Percentiles rank a stretch among this genome's conserved stretches.
phyloP scores from a whole-genome alignment of 352 stramenopile species.

The Phytophthora tubulina region DNA sequence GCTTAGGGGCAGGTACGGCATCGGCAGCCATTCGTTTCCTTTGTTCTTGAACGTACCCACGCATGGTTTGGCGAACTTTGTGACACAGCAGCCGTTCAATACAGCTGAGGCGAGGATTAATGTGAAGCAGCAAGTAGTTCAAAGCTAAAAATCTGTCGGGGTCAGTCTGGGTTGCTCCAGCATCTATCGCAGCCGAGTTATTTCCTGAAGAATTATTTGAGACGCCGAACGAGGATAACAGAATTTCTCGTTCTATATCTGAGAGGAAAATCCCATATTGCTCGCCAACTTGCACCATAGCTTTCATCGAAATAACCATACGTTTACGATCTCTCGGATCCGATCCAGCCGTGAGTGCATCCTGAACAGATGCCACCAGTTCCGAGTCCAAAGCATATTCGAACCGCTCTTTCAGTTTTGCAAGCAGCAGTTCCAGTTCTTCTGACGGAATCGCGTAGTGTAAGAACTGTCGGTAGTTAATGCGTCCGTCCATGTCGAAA shows the following conservation, averaged over 20 bases:
- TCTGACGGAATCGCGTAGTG: slow-evolving; percentile 62
- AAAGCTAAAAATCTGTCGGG: slow-evolving; percentile 37
- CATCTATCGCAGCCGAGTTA: neutral
- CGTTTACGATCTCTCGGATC: slow-evolving; percentile 26
- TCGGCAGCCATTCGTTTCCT: slow-evolving; percentile 34
- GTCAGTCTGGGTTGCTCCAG: neutral
- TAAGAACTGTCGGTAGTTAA: slow-evolving; percentile 83
- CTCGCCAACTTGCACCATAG: slow-evolving; percentile 28
- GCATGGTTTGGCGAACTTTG: slow-evolving; percentile 70
- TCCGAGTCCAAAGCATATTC: slow-evolving; percentile 66
- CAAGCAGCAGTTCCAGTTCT: slow-evolving; percentile 60
- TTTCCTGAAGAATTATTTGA: neutral
- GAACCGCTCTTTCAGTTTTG: slow-evolving; percentile 73
- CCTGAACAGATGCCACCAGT: slow-evolving; percentile 51
- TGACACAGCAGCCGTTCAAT: slow-evolving; percentile 63
- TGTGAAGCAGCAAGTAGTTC: slow-evolving; percentile 63
- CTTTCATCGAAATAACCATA: slow-evolving; percentile 23
- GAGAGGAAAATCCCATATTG: slow-evolving; percentile 51
- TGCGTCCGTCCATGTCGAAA: slow-evolving; percentile 61
- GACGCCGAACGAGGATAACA: slow-evolving; percentile 36
- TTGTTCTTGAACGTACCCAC: slow-evolving; percentile 43
- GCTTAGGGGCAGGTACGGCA: slow-evolving; percentile 33
- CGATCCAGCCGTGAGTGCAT: slow-evolving; percentile 39
- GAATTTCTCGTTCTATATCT: slow-evolving; percentile 39
- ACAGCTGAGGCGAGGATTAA: slow-evolving; percentile 66